Percentiles rank a stretch among this genome's conserved stretches.
Conservation (phyloP, 2,329 filamentous ascomycete genomes). For the Ceratocystis smalleyi region DNA sequence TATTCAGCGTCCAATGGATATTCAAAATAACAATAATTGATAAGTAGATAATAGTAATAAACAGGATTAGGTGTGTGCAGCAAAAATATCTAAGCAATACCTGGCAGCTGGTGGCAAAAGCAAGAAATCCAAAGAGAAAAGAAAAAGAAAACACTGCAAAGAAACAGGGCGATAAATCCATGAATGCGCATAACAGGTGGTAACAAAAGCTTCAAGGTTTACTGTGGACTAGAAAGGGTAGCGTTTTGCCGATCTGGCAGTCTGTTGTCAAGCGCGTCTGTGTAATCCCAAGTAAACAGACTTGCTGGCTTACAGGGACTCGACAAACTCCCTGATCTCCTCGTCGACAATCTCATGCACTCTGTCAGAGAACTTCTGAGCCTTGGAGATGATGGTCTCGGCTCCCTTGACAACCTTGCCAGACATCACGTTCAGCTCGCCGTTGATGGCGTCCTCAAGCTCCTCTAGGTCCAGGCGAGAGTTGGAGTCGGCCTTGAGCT, state of each 20-base stretch:
- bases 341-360: conserved; percentile 46
- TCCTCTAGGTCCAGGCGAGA: conserved; percentile 36
- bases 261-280: no score
- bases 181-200: conserved; percentile 2
- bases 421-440: conserved; percentile 45
- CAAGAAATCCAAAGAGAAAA: neutral
- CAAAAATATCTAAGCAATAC: neutral
- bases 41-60: neutral
- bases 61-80: neutral
- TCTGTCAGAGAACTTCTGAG: conserved; percentile 47
- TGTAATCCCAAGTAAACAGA: neutral
- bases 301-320: conserved; percentile 11
- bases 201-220: neutral
- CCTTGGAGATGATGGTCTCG: conserved; percentile 39
- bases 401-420: conserved; percentile 40
- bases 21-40: neutral
- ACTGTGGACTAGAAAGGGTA: neutral
- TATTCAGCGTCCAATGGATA: neutral
- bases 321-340: conserved; percentile 40
- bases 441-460: conserved; percentile 43
- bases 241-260: no score
- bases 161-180: neutral
- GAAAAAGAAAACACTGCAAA: neutral
- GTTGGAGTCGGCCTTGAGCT: conserved; percentile 35
- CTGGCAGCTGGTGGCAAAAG: neutral